A percentile compares a stretch with the other conserved stretches of the same genome.
These are phyloP conservation scores for Hypoxylon lenormandii DNA, from an alignment of 495 filamentous ascomycete species.

Conservation along the genomic window DNA sequence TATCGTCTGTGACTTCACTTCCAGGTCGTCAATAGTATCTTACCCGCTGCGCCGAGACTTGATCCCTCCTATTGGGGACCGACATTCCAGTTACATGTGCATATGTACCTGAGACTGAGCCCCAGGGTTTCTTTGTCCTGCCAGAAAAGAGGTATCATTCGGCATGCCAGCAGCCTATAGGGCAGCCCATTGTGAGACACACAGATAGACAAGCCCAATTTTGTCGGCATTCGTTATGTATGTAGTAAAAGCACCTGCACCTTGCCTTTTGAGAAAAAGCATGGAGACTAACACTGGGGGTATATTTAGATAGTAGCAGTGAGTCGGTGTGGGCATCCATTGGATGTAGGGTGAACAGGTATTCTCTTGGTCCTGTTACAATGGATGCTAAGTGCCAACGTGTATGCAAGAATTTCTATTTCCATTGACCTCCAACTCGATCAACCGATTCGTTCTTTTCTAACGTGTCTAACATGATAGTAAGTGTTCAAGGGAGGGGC, in stretches of 20 bases:
- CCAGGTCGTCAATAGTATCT: conserved; percentile 8
- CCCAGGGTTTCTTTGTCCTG: conserved; percentile 1
- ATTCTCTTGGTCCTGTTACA: neutral
- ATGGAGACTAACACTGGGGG: neutral
- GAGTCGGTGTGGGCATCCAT: neutral
- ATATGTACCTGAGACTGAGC: conserved; percentile 26
- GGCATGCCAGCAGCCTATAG: conserved; percentile 20
- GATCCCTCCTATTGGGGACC: conserved; percentile 1
- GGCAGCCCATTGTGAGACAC: conserved; percentile 1
- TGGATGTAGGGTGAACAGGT: neutral
- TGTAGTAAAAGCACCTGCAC: conserved; percentile 7
- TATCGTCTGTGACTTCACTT: conserved; percentile 16
- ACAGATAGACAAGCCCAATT: conserved; percentile 5
- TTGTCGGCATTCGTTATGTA: conserved; percentile 1
- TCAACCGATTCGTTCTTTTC: neutral
- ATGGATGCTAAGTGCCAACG: no score
- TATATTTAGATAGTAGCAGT: conserved; percentile 1
- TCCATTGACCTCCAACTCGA: neutral
- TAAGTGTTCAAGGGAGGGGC: neutral
- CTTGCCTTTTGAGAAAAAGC: conserved; percentile 2
- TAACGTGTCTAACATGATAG: neutral
- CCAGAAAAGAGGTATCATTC: conserved; percentile 1
- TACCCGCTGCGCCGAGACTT: conserved; percentile 14
- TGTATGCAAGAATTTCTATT: neutral
- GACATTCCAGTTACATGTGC: neutral